Conservation (phyloP, 2,329 filamentous ascomycete species). For the Colletotrichum sp. region DNA sequence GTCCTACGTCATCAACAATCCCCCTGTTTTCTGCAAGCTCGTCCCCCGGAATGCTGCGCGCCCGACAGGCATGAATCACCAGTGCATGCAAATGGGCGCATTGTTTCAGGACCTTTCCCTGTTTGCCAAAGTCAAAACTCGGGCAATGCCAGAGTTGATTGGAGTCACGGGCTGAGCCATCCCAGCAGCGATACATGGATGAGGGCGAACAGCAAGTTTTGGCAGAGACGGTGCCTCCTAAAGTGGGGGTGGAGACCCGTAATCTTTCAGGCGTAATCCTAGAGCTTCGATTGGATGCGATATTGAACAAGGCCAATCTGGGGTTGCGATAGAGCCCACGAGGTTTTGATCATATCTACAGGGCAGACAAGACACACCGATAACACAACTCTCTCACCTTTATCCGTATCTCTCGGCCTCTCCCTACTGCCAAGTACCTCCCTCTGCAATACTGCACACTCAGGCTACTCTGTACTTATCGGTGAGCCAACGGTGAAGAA, state of each 20-base stretch:
- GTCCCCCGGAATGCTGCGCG: neutral
- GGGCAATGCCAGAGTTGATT: neutral
- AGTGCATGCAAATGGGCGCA: neutral
- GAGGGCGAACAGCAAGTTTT: neutral
- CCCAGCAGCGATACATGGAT: neutral
- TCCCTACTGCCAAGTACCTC: neutral
- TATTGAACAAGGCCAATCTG: neutral
- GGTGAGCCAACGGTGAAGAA: neutral
- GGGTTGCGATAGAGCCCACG: neutral
- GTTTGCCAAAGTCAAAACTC: slow-evolving; percentile 6
- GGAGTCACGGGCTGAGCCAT: neutral
- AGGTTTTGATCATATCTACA: neutral
- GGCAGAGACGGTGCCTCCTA: neutral
- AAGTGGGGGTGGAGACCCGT: slow-evolving; percentile 15
- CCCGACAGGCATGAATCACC: neutral
- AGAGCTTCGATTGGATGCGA: neutral
- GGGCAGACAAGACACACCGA: neutral
- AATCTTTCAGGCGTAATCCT: slow-evolving; percentile 3
- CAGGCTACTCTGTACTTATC: neutral
- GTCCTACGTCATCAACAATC: neutral
- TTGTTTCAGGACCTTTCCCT: neutral
- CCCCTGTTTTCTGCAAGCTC: neutral
- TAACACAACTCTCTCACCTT: neutral
- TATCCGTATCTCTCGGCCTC: neutral
- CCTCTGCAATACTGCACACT: neutral